A percentile compares a stretch with the other conserved stretches of the same genome.
phyloP scores from a whole-genome alignment of 2,329 filamentous ascomycete genomes.

The Ophiostoma tasmaniense region DNA sequence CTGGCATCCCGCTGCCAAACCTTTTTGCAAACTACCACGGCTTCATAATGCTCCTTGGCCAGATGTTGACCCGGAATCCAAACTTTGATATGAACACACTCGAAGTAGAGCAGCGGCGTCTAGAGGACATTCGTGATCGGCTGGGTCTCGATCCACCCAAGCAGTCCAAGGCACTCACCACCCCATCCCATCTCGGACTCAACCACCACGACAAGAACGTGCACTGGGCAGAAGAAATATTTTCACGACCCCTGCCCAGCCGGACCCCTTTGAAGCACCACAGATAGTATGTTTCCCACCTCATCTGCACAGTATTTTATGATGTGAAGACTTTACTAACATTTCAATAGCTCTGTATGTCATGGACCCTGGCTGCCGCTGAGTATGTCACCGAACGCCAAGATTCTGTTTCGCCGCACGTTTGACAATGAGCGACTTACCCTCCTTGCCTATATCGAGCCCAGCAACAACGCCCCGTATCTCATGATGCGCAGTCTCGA shows the following conservation, averaged over 20 bases:
- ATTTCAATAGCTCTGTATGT: conserved; percentile 34
- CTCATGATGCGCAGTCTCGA: conserved; percentile 39
- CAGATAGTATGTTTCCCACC: conserved; percentile 17
- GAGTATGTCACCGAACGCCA: conserved; percentile 39
- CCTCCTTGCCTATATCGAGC: conserved; percentile 43
- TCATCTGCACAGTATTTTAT: not conserved
- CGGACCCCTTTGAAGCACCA: conserved; percentile 41
- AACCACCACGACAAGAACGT: conserved; percentile 21
- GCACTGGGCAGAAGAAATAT: conserved; percentile 56
- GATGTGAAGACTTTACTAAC: not conserved
- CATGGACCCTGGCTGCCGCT: conserved; percentile 39
- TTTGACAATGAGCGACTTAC: conserved; percentile 50
- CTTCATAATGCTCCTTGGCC: conserved; percentile 41
- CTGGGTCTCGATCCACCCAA: conserved; percentile 35
- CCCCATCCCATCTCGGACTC: conserved; percentile 26
- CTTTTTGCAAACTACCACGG: conserved; percentile 50
- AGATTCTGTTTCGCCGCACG: conserved; percentile 48
- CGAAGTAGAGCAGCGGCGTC: conserved; percentile 39
- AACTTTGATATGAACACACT: conserved; percentile 49
- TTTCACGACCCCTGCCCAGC: conserved; percentile 44
- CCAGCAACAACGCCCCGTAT: conserved; percentile 35
- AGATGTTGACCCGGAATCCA: conserved; percentile 46
- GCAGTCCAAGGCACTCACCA: conserved; percentile 26
- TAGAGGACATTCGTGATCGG: conserved; percentile 45
- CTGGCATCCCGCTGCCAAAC: conserved; percentile 40